phyloP scores from a whole-genome alignment of 108 stramenopile species.

The Licmophora abbreviata region DNA sequence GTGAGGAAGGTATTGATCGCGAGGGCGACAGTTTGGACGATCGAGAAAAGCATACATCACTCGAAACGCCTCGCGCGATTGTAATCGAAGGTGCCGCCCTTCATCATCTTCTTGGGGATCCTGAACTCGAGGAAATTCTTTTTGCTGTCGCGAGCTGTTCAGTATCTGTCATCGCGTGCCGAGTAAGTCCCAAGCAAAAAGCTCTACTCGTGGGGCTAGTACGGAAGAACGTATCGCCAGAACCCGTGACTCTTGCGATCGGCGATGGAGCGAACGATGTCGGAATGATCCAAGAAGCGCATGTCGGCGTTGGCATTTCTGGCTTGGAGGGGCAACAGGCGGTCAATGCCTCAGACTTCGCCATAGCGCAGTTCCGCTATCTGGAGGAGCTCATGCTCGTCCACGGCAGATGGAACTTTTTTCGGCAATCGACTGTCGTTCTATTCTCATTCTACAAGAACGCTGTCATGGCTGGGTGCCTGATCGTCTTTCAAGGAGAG shows the following conservation, averaged over 20 bases:
- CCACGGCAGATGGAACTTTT: conserved; percentile 95
- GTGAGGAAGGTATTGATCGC: neutral
- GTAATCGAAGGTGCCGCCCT: conserved; percentile 89
- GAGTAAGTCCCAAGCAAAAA: conserved; percentile 92
- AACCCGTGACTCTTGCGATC: conserved; percentile 91
- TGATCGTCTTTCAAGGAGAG: conserved; percentile 60
- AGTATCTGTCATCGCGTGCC: conserved; percentile 91
- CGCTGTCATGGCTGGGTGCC: conserved; percentile 70
- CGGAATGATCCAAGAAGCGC: conserved; percentile 94
- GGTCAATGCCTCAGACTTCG: conserved; percentile 92
- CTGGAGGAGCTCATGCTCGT: conserved; percentile 85
- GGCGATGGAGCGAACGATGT: conserved; percentile 99
- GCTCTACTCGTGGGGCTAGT: conserved; percentile 84
- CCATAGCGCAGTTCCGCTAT: conserved; percentile 90
- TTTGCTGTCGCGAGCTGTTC: conserved; percentile 79
- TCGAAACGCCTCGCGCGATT: conserved; percentile 61
- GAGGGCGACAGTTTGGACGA: conserved; percentile 1
- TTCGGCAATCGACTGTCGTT: conserved; percentile 81
- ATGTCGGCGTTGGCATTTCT: conserved; percentile 91
- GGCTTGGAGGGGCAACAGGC: conserved; percentile 97
- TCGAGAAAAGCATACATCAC: conserved; percentile 4
- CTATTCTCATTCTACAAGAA: conserved; percentile 99
- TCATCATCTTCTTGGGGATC: conserved; percentile 68
- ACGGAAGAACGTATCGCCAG: conserved; percentile 72
- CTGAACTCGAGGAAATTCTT: conserved; percentile 67